These are phyloP conservation scores for Tolypocladium guangdongense DNA, from an alignment of 2,329 filamentous ascomycete species.

Conservation along the genomic window DNA sequence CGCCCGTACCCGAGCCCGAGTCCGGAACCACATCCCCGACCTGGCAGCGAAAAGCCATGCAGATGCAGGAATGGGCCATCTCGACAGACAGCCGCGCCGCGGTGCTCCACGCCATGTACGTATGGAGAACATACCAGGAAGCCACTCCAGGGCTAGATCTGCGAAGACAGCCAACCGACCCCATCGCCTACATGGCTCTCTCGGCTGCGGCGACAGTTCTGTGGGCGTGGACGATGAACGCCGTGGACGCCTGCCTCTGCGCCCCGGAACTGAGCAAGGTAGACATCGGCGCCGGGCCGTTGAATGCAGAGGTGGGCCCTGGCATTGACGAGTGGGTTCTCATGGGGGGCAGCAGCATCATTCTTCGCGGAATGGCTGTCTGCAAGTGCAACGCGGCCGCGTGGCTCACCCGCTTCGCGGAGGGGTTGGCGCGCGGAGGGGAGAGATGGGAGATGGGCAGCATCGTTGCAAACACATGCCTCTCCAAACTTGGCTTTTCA, in stretches of 20 bases:
- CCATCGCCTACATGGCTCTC: constrained; percentile 21
- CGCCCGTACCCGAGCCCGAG: background rate
- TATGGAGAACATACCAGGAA: constrained; percentile 17
- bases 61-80: constrained; percentile 17
- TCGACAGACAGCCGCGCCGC: constrained; percentile 19
- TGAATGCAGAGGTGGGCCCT: constrained; percentile 13
- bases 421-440: constrained; percentile 6
- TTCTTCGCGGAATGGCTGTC: constrained; percentile 4
- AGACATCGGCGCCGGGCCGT: constrained; percentile 10
- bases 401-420: constrained; percentile 6
- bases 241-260: constrained; percentile 15
- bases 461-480: constrained; percentile 3
- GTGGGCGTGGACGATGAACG: constrained; percentile 24
- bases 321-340: constrained; percentile 18
- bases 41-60: constrained; percentile 11
- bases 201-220: constrained; percentile 20
- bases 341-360: constrained; percentile 6
- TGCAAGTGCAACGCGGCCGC: constrained; percentile 6
- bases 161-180: constrained; percentile 15
- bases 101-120: constrained; percentile 20
- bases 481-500: constrained; percentile 2
- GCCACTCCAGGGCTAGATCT: background rate
- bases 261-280: constrained; percentile 12
- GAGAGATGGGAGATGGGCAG: constrained; percentile 7
- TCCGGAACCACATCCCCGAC: constrained; percentile 5